Evolutionary conservation across 192 early-diverging fungal genomes (phyloP).

Genomic region (Cladochytrium replicatum): DNA sequence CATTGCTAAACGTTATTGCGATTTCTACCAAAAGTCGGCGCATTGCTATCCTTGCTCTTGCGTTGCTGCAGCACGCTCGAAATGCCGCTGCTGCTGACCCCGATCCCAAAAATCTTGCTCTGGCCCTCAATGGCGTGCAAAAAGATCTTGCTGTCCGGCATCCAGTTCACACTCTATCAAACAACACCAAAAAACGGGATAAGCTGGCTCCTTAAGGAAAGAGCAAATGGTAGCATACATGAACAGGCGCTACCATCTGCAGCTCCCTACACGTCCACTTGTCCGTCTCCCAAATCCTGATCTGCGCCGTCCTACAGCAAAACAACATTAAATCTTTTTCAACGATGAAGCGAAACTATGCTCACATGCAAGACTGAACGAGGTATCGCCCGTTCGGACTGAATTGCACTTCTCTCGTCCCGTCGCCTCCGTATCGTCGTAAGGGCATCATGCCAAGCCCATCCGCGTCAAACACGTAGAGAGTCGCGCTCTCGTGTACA

Average conservation of each 20-base stretch:
- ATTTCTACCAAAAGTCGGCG: no score
- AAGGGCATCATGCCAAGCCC: conserved; percentile 9
- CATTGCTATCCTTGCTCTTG: no score
- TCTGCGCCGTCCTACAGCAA: conserved; percentile 12
- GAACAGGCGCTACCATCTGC: conserved; percentile 20
- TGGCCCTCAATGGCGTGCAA: conserved; percentile 37
- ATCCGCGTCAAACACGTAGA: conserved; percentile 26
- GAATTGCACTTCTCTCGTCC: conserved; percentile 23
- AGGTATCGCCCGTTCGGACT: conserved; percentile 28
- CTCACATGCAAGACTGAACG: conserved; percentile 19
- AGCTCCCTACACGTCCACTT: conserved; percentile 20
- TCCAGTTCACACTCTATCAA: conserved; percentile 40
- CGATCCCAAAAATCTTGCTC: conserved; percentile 22
- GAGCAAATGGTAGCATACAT: no score
- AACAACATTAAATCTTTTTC: neutral
- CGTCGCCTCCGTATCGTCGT: conserved; percentile 1
- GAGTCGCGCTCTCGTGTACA: conserved; percentile 7
- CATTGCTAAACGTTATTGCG: no score
- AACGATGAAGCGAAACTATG: neutral
- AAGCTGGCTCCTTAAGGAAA: neutral
- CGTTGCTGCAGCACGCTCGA: no score
- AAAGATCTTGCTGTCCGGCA: conserved; percentile 36
- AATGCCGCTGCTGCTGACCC: no score
- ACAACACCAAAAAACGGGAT: neutral
- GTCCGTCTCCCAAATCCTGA: conserved; percentile 31